Evolutionary conservation across 768 basidiomycete genomes (phyloP).

Genomic region (Baorangia bicolor): DNA sequence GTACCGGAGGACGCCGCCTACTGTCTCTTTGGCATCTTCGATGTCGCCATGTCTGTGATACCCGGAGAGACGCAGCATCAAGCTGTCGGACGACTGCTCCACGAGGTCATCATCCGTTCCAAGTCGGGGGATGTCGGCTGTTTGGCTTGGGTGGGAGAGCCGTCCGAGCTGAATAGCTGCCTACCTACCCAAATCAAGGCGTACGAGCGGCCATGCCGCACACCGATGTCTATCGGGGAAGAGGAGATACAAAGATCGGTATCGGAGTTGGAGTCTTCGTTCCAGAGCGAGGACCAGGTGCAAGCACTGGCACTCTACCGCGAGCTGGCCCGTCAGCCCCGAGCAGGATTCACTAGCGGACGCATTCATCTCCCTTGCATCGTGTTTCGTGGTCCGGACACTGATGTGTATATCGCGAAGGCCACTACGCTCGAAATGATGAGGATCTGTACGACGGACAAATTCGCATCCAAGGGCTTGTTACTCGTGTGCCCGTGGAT

Average conservation of each 20-base stretch:
- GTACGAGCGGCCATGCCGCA: background rate
- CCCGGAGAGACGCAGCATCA: background rate
- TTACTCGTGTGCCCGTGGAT: constrained; percentile 12
- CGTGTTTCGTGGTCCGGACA: background rate
- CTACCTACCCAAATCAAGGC: background rate
- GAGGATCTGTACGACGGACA: background rate
- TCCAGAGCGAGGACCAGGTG: background rate
- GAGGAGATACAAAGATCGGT: background rate
- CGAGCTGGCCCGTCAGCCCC: background rate
- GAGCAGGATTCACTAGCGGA: background rate
- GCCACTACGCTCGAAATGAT: background rate
- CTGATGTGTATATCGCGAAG: background rate
- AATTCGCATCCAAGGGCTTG: background rate
- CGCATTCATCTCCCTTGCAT: constrained; percentile 1
- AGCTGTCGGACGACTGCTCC: constrained; percentile 4
- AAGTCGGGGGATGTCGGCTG: constrained; percentile 2
- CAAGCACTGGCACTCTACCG: background rate
- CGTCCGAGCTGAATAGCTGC: constrained; percentile 1
- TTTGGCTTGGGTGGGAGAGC: constrained; percentile 1
- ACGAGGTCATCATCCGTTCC: constrained; percentile 1
- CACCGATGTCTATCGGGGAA: background rate
- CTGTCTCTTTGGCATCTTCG: constrained; percentile 6
- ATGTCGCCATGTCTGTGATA: background rate
- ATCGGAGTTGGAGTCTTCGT: background rate
- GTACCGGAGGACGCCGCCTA: constrained; percentile 3